Base-by-base conservation (phyloP, 2,329 filamentous ascomycete genomes). In the Phaeosphaeriaceae sp. region DNA sequence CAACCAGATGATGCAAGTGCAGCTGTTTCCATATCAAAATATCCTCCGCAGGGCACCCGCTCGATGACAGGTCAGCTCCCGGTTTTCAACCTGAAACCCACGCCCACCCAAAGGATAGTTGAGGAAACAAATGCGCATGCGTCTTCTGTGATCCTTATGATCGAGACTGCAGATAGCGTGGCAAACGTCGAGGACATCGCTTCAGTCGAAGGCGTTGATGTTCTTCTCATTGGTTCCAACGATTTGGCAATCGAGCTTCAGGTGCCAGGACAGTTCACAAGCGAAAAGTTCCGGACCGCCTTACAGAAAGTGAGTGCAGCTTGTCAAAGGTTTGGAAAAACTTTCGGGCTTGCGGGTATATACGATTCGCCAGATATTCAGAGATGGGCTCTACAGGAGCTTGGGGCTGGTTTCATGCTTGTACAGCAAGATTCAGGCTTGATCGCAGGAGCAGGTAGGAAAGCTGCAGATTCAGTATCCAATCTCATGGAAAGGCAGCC, bases 151-250 rank as follows among this genome's bases (percentile, higher is more conserved):
- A 51, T 58, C 51, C 50, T 58, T 24, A 58, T 58, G 56, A 79
- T 79, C 45, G 77, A 79, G 59, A 79, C 76, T 5, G 65, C 63
- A 9, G 63, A 70, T 31, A 76, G 74, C 1, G 56, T 79, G 27
- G 67, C 63, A 22, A 66, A 68, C 24, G 69, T 64, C 11, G 76
- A 81, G 36, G 80, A 78, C 44, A 84, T 84, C 53, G 82, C 82
- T 15, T 75, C 77, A 24, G 76, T 83, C 4, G 76, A 77, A 2
- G 82, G 82, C 1, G 76, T 83, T 19, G 81, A 84, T 60, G 79
- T 82, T 10, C 69, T 84, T 3, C 77, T 84, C 36, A 74, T 84
- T 51, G 82, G 82, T 1, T 82, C 82, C 2, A 83, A 79, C 69
- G 82, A 84, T 71, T 72, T 84, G 1, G 83, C 56, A 7, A 41